Evolutionary conservation across 2,329 filamentous ascomycete genomes (phyloP).

Genomic region (Lasiodiplodia citricola): DNA sequence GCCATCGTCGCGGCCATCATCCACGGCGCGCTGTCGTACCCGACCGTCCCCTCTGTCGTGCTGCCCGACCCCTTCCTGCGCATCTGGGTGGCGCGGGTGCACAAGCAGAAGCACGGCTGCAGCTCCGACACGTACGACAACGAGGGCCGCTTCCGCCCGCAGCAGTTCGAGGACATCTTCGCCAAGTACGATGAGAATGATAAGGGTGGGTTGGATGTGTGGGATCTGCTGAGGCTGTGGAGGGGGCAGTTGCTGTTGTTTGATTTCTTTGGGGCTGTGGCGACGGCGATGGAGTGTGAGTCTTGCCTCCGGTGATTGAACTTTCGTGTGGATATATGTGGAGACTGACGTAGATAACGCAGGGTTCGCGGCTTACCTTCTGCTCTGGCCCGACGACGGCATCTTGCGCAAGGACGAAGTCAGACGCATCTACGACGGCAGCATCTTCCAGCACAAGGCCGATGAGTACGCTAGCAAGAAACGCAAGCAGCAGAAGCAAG

Average conservation of each 20-base stretch:
- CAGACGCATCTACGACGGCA: constrained; percentile 58
- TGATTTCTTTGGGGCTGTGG: constrained; percentile 56
- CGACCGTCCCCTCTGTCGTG: constrained; percentile 46
- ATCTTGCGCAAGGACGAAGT: constrained; percentile 64
- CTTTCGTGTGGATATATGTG: too few relatives aligned
- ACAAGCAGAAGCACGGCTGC: constrained; percentile 52
- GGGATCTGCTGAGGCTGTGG: constrained; percentile 46
- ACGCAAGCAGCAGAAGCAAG: neutral
- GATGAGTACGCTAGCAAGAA: constrained; percentile 12
- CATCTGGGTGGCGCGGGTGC: constrained; percentile 47
- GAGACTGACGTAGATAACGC: neutral
- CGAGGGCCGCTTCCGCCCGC: constrained; percentile 53
- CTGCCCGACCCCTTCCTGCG: constrained; percentile 54
- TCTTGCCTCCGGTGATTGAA: neutral
- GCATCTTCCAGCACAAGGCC: constrained; percentile 50
- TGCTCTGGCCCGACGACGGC: constrained; percentile 63
- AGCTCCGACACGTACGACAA: constrained; percentile 51
- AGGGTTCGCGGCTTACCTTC: constrained; percentile 57
- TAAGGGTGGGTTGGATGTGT: constrained; percentile 47
- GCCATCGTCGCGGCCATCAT: constrained; percentile 55
- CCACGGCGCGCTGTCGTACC: constrained; percentile 57
- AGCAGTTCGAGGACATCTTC: constrained; percentile 57
- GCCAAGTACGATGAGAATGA: constrained; percentile 49
- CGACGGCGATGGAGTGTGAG: constrained; percentile 51
- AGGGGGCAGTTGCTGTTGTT: constrained; percentile 49